Percentiles rank a stretch among this genome's conserved stretches.
These are phyloP conservation scores for Camellia japonica DNA, from an alignment of 148 eudicot genomes.

Conservation along the genomic window DNA sequence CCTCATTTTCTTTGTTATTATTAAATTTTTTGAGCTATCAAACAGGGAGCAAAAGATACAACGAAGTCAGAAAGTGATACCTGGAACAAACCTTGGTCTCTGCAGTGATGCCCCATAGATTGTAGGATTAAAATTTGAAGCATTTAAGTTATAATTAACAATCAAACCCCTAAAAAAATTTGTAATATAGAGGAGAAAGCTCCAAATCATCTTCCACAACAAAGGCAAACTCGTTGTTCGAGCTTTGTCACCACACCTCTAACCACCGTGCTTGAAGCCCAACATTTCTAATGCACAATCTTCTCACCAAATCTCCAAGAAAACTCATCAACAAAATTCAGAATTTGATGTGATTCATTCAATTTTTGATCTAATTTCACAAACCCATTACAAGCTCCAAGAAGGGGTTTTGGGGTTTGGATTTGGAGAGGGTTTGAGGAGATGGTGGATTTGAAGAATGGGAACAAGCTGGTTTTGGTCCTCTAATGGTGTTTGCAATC, in stretches of 20 bases:
- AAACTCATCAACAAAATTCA: slow-evolving; percentile 73
- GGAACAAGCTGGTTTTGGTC: no score
- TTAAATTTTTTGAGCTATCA: slow-evolving; percentile 1
- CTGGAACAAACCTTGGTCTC: slow-evolving; percentile 97
- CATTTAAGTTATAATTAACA: slow-evolving; percentile 58
- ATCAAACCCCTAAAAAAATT: slow-evolving; percentile 62
- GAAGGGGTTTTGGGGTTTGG: no score
- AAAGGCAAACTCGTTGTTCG: slow-evolving; percentile 85
- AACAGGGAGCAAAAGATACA: neutral
- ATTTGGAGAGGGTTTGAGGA: no score
- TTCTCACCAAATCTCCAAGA: slow-evolving; percentile 63
- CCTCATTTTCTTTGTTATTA: neutral
- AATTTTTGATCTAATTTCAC: slow-evolving; percentile 38
- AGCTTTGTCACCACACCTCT: slow-evolving; percentile 91
- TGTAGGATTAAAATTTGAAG: slow-evolving; percentile 58
- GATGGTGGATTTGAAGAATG: no score
- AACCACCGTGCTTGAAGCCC: slow-evolving; percentile 96
- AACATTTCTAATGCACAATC: slow-evolving; percentile 78
- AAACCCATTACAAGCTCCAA: slow-evolving; percentile 12
- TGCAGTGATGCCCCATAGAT: slow-evolving; percentile 89
- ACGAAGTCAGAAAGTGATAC: slow-evolving; percentile 37
- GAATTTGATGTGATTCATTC: slow-evolving; percentile 38
- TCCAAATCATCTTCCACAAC: slow-evolving; percentile 95
- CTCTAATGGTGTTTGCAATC: no score
- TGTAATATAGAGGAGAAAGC: slow-evolving; percentile 70